Evolutionary conservation across 2,329 filamentous ascomycete genomes (phyloP).

Genomic region (Sclerotinia sclerotiorum): DNA sequence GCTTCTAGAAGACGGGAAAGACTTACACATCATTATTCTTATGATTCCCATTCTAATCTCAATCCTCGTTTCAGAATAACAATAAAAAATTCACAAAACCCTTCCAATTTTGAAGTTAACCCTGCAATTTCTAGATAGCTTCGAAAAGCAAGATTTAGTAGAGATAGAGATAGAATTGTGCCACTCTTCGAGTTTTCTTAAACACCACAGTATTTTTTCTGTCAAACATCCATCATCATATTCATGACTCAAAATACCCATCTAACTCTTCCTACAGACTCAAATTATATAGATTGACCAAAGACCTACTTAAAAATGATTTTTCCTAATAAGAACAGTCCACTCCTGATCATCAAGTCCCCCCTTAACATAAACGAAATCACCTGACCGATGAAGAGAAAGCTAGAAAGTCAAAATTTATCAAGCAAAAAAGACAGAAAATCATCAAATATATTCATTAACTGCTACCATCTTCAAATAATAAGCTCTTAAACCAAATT

Average conservation of each 20-base stretch:
- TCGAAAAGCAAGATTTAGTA: background rate
- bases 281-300: fast-evolving
- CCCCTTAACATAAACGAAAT: background rate
- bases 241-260: too few relatives aligned
- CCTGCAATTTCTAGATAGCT: background rate
- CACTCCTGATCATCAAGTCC: background rate
- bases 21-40: background rate
- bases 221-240: background rate
- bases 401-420: too few relatives aligned
- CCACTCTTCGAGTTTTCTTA: background rate
- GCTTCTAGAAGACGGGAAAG: background rate
- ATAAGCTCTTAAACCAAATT: too few relatives aligned
- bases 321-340: background rate
- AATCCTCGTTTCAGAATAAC: background rate
- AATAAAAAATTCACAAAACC: background rate
- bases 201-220: background rate
- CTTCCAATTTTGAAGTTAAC: background rate
- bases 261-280: too few relatives aligned
- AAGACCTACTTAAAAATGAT: background rate
- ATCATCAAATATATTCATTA: background rate
- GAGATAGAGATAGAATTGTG: too few relatives aligned
- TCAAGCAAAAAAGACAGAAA: background rate
- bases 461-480: too few relatives aligned
- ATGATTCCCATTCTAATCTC: background rate
- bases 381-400: background rate